Base-by-base conservation (phyloP, 352 stramenopile genomes). In the Phytophthora pistaciae region DNA sequence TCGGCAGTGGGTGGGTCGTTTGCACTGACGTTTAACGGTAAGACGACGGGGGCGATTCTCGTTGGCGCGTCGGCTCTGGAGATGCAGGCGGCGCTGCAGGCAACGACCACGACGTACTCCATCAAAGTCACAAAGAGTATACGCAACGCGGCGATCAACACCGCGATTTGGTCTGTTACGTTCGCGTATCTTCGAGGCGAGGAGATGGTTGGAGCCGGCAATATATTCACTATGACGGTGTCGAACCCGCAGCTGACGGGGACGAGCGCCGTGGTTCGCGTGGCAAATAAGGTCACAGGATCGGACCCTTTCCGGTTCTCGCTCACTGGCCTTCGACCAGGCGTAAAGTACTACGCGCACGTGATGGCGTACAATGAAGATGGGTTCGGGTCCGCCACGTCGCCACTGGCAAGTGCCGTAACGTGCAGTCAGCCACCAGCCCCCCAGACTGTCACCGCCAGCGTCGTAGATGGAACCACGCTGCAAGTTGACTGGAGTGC, bases 131-230 rank as follows among this genome's bases (percentile, higher is more conserved):
- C 72, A 6, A 91, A 90, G 20, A 60, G 63, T 1, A 73, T 75
- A 50, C 56, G 83, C 1, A 85, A 77, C 23, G 29, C 74, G 29
- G 55, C 23, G 3, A 56, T 93, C 11, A 88, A 93, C 29, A 92
- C 83, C 10, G 86, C 86, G 1, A 78, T 91, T 18, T 99, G 96
- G 96, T 95, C 92, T 25, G 88, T 99, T 6, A 98, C 94, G 16
- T 98, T 99, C 60, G 97, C 95, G 0, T 95, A 98, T 53, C 74
- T 98, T 21, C 79, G 83, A 38, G 91, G 98, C 25, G 93, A 98
- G 74, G 91, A 98, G 64, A 84, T 96, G 61, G 89, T 98, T 27
- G 96, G 95, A 21, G 96, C 94, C 2, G 91, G 93, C 14, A 97
- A 99, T 68, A 92, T 97, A 33, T 91, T 94, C 54, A 80, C 86